Evolutionary conservation across 352 stramenopile species (phyloP).

Genomic region (Phytophthora cajani): DNA sequence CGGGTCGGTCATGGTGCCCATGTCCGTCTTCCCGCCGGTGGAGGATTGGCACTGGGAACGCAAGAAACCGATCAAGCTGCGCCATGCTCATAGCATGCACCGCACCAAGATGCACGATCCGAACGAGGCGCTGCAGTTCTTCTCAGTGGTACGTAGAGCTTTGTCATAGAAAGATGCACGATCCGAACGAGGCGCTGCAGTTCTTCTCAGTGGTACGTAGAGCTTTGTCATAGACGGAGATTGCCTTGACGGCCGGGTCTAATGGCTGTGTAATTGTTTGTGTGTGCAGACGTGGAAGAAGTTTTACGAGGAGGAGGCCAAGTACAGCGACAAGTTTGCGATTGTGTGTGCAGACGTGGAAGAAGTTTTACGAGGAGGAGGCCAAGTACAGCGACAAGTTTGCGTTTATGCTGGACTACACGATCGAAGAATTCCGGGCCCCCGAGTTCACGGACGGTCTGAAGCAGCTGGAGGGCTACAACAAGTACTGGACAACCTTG

Average conservation of each 20-base stretch:
- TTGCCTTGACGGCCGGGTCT: not conserved
- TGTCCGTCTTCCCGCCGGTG: constrained; percentile 83
- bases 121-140: constrained; percentile 83
- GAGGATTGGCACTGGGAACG: constrained; percentile 87
- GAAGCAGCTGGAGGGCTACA: constrained; percentile 80
- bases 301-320: constrained; percentile 88
- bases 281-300: constrained; percentile 80
- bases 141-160: constrained; percentile 59
- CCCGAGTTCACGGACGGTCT: constrained; percentile 74
- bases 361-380: constrained; percentile 90
- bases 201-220: constrained; percentile 79
- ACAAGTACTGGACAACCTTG: constrained; percentile 87
- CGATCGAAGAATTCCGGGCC: constrained; percentile 69
- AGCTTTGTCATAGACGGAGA: not conserved
- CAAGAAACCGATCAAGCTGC: constrained; percentile 85
- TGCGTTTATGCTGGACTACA: constrained; percentile 74
- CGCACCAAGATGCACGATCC: constrained; percentile 75
- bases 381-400: constrained; percentile 90
- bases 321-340: constrained; percentile 87
- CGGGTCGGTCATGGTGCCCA: constrained; percentile 86
- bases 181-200: constrained; percentile 78
- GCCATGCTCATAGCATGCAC: constrained; percentile 83
- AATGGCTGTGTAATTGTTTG: not conserved
- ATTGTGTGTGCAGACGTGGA: constrained; percentile 68
- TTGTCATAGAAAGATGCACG: constrained; percentile 49